Conservation (phyloP, 805 yeast genomes). For the Metschnikowia noctiluminum region DNA sequence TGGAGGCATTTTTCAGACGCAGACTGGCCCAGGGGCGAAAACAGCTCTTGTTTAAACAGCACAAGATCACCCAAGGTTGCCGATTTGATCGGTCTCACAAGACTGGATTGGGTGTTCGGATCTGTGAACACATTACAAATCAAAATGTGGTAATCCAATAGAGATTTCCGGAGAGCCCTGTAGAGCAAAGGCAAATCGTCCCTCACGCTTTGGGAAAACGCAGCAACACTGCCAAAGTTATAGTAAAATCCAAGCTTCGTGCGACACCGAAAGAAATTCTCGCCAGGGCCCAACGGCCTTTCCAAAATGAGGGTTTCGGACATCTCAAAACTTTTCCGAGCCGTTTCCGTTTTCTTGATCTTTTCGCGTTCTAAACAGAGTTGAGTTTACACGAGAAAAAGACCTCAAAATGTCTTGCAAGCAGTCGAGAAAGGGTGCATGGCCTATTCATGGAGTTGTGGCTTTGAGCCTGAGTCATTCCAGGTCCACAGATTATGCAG, state of each 20-base stretch:
- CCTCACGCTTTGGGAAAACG: conserved; percentile 24
- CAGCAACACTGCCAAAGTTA: conserved; percentile 34
- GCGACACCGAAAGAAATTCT: conserved; percentile 35
- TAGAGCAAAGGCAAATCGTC: conserved; percentile 16
- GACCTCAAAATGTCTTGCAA: too few species aligned
- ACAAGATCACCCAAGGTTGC: conserved; percentile 27
- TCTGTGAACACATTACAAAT: conserved; percentile 29
- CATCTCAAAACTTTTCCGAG: not conserved
- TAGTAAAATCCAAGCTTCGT: conserved; percentile 27
- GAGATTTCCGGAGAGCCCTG: conserved; percentile 28
- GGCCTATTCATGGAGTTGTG: too few species aligned
- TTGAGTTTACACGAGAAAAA: not conserved
- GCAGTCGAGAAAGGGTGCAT: too few species aligned
- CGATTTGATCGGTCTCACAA: conserved; percentile 24
- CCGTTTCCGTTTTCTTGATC: not conserved
- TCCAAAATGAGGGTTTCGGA: conserved; percentile 1
- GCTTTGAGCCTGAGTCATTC: too few species aligned
- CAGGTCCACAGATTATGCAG: too few species aligned
- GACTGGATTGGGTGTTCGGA: conserved; percentile 8
- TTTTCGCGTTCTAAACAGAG: too few species aligned
- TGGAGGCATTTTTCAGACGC: conserved; percentile 31
- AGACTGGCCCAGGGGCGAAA: conserved; percentile 11
- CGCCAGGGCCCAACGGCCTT: conserved; percentile 29
- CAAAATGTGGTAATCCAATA: conserved; percentile 34
- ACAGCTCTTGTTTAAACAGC: conserved; percentile 12